These are phyloP conservation scores for Magnolia sinica DNA, from an alignment of 164 flowering plant species.

Conservation along the genomic window DNA sequence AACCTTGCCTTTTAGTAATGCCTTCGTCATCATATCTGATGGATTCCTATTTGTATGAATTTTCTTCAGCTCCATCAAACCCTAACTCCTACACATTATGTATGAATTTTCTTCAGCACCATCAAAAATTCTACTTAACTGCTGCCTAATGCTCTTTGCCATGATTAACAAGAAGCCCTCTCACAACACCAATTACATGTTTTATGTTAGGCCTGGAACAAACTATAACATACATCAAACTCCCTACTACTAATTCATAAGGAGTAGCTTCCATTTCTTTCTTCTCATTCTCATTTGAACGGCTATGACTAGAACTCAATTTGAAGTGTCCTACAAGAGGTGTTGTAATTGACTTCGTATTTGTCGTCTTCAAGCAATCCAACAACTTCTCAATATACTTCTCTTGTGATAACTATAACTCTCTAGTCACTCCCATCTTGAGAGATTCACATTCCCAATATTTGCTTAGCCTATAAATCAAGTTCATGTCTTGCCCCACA, in stretches of 20 bases:
- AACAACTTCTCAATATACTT: neutral
- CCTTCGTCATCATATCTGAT: conserved; percentile 6
- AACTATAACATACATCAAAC: neutral
- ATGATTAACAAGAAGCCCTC: neutral
- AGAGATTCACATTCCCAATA: neutral
- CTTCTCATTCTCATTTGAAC: neutral
- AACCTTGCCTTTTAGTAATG: neutral
- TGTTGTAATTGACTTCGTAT: neutral
- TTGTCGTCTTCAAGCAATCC: neutral
- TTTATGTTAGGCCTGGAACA: neutral
- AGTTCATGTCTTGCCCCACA: neutral
- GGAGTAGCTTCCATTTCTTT: neutral
- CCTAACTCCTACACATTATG: neutral
- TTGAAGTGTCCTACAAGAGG: neutral
- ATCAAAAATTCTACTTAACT: neutral
- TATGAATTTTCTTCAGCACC: neutral
- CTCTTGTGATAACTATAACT: neutral
- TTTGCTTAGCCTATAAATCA: neutral
- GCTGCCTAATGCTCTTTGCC: neutral
- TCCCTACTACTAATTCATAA: neutral
- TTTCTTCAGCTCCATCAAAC: neutral
- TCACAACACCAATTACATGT: neutral
- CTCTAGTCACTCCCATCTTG: neutral
- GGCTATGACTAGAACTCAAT: neutral
- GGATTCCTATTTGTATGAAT: neutral